Evolutionary conservation across 208 protist genomes (phyloP).

Genomic region (Crithidia mellificae): DNA sequence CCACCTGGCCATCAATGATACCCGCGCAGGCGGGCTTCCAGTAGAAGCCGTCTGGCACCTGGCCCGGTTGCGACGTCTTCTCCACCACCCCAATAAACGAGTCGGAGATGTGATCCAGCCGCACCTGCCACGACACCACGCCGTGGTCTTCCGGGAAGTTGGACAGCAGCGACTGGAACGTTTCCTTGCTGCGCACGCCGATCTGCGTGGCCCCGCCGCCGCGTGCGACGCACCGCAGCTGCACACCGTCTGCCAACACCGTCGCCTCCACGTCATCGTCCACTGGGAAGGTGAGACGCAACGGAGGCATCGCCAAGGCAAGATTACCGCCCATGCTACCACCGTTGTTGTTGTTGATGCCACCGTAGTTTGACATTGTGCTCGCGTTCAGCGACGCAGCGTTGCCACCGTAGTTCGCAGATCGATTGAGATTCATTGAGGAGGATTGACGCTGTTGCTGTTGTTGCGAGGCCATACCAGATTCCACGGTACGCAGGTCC

Average conservation of each 20-base stretch:
- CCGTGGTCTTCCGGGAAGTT: constrained; percentile 59
- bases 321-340: no score
- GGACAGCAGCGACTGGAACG: constrained; percentile 41
- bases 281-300: constrained; percentile 62
- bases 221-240: constrained; percentile 58
- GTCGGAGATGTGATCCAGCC: constrained; percentile 63
- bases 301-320: constrained; percentile 17
- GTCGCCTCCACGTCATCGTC: constrained; percentile 70
- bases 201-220: constrained; percentile 53
- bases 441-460: constrained; percentile 12
- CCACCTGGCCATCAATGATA: constrained; percentile 63
- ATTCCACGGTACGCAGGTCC: constrained; percentile 47
- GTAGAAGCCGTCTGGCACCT: constrained; percentile 77
- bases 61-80: constrained; percentile 31
- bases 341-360: no score
- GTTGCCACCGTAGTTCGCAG: not conserved
- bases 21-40: constrained; percentile 69
- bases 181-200: constrained; percentile 79
- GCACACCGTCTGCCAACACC: constrained; percentile 52
- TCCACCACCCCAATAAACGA: constrained; percentile 82
- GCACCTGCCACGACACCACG: constrained; percentile 69
- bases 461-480: not conserved
- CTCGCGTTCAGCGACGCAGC: constrained; percentile 8
- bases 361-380: constrained; percentile 9
- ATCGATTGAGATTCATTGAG: not conserved